Percentiles rank a stretch among this genome's conserved stretches.
These are phyloP conservation scores for Physocladia obscura DNA, from an alignment of 192 early-diverging fungal genomes.

Conservation along the genomic window DNA sequence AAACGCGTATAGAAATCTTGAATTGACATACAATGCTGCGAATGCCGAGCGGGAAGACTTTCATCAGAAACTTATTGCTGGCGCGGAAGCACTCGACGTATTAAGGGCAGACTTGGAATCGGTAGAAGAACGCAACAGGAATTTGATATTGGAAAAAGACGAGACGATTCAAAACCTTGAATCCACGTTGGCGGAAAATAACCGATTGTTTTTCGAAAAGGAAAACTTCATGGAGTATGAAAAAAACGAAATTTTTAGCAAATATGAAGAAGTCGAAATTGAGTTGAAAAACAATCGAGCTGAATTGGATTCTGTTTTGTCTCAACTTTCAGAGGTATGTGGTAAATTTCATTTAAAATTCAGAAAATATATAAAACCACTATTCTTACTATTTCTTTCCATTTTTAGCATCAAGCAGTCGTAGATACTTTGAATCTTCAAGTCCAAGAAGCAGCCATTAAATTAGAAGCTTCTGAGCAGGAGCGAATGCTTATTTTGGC, in stretches of 20 bases:
- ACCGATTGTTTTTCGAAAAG: neutral
- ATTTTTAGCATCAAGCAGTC: neutral
- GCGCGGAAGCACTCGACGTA: conserved; percentile 8
- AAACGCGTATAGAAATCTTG: neutral
- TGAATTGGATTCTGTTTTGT: conserved; percentile 10
- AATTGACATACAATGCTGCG: neutral
- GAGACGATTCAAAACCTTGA: conserved; percentile 1
- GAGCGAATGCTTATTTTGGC: neutral
- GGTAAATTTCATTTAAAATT: neutral
- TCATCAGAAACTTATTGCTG: conserved; percentile 13
- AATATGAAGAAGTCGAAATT: conserved; percentile 3
- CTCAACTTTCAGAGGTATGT: conserved; percentile 22
- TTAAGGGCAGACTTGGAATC: conserved; percentile 5
- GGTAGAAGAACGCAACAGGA: neutral
- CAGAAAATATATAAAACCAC: neutral
- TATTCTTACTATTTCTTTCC: neutral
- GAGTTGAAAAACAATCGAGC: conserved; percentile 5
- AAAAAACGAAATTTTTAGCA: neutral
- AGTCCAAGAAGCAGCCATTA: conserved; percentile 13
- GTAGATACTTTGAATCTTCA: neutral
- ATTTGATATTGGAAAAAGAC: conserved; percentile 3
- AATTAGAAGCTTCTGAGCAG: conserved; percentile 18
- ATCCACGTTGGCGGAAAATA: neutral
- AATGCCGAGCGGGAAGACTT: conserved; percentile 19
- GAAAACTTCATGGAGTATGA: neutral